phyloP scores from a whole-genome alignment of 225 moss, liverwort and hornwort species.

The Neckera pumila region DNA sequence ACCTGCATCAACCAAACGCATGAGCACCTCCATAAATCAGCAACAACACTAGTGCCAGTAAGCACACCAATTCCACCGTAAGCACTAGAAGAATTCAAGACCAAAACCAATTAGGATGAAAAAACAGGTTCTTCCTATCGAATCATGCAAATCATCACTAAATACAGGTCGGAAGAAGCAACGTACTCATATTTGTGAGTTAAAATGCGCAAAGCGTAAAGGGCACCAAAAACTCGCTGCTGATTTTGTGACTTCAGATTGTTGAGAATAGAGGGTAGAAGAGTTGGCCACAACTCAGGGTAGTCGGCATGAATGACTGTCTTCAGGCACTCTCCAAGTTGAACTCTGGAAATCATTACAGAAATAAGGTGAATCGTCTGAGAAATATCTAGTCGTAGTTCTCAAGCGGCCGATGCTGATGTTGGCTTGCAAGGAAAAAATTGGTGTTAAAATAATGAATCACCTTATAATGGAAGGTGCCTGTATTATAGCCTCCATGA shows the following conservation, averaged over 20 bases:
- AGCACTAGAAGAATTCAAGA: background rate
- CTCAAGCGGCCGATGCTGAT: background rate
- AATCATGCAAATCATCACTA: background rate
- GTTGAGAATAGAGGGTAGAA: conserved; percentile 63
- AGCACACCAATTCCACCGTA: background rate
- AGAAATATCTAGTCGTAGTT: background rate
- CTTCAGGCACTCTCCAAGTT: conserved; percentile 96
- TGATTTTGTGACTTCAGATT: conserved; percentile 91
- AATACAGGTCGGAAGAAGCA: background rate
- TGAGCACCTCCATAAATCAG: background rate
- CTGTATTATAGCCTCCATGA: conserved; percentile 91
- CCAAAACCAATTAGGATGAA: background rate
- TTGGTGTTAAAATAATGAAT: background rate
- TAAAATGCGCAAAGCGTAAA: conserved; percentile 86
- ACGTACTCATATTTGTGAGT: conserved; percentile 98
- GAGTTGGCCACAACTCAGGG: conserved; percentile 85
- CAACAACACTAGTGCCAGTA: background rate
- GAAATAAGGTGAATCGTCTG: background rate
- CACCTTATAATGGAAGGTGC: conserved; percentile 94
- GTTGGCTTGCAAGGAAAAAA: background rate
- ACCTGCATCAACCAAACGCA: conserved; percentile 32
- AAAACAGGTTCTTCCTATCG: background rate
- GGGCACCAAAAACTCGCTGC: conserved; percentile 87
- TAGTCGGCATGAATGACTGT: conserved; percentile 96
- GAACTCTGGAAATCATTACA: conserved; percentile 40